Base-by-base conservation (phyloP, 2,329 filamentous ascomycete species). In the Talaromyces pinophilus region DNA sequence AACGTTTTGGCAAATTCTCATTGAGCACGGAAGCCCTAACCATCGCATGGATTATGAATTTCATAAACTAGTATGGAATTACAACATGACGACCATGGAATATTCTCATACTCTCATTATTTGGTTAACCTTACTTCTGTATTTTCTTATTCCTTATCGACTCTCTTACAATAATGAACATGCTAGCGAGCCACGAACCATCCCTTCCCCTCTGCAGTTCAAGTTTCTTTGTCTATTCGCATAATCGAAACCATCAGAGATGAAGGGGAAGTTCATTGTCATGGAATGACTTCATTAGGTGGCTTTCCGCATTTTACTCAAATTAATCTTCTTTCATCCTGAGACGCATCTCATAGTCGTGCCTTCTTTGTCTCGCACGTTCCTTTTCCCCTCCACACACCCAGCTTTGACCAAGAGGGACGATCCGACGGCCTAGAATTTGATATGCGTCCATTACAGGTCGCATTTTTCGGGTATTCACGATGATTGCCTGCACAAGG, bases 341-440 rank as follows among this genome's bases (percentile, higher is more conserved):
- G n/a, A 57, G 11, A 38, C 33, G n/a, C 5, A 25, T 15, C 33
- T 57, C n/a, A 22, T 40, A 13, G 1, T 57, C 7, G 4, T 38
- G 11, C 54, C 54, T 40, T 30, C 30, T 57, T 55, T 57, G 54
- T 40, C 33, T 25, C 4, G 15, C 54, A 40, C 33, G 17, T 40
- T 40, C 38, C 10, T 25, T 57, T 57, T 57, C 10, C 19, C 7
- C 15, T 35, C 52, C 25, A 7, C 28, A 35, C 33, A 33, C 52
- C 30, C 33, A 38, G 33, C 33, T 22, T 38, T 57, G 52, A 57
- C 33, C 54, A 38, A 38, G 50, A 40, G 10, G 22, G 54, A 13
- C n/a, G 54, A 57, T 57, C 54, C 6, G 33, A 17, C 13, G 54
- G 54, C 19, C 54, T 57, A 57, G 54, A 57, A 22, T 22, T 25